phyloP scores from a whole-genome alignment of 2,329 filamentous ascomycete species.

The Whalleya microplaca region DNA sequence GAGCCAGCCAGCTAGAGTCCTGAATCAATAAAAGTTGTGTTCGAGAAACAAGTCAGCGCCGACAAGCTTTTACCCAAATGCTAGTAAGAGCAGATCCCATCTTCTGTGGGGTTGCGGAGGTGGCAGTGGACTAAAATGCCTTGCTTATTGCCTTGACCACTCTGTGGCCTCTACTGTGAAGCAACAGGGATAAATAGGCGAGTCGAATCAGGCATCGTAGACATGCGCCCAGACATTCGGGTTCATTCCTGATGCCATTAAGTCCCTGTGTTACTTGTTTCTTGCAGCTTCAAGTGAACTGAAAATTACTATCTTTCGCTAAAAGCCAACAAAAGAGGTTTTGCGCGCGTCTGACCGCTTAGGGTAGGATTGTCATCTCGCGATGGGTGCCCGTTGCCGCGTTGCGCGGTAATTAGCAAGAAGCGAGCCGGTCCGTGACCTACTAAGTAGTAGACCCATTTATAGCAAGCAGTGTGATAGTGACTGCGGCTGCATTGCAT shows the following conservation, averaged over 20 bases:
- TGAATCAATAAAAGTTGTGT: not conserved
- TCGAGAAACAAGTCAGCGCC: not conserved
- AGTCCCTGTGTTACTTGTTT: too few relatives aligned
- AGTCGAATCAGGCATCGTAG: too few relatives aligned
- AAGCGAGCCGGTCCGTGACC: slow-evolving; percentile 6
- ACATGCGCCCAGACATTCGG: too few relatives aligned
- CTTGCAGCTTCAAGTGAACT: not conserved
- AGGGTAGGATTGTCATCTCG: not conserved
- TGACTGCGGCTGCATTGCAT: slow-evolving; percentile 36
- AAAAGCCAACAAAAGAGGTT: not conserved
- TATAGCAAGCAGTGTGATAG: slow-evolving; percentile 23
- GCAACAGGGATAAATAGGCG: too few relatives aligned
- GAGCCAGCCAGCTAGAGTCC: not conserved
- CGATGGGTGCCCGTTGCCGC: not conserved
- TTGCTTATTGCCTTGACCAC: too few relatives aligned
- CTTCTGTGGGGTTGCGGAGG: not conserved
- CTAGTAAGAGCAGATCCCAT: not conserved
- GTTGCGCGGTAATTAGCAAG: not conserved
- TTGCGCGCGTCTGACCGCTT: not conserved
- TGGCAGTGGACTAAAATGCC: not conserved
- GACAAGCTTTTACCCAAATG: not conserved
- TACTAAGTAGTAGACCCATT: not conserved
- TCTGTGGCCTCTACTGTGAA: too few relatives aligned
- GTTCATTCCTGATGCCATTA: too few relatives aligned
- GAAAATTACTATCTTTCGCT: not conserved